Evolutionary conservation across 2,329 filamentous ascomycete species (phyloP), one percentile per base, ranked within the genome.

Genomic region (Davidsoniella virescens): DNA sequence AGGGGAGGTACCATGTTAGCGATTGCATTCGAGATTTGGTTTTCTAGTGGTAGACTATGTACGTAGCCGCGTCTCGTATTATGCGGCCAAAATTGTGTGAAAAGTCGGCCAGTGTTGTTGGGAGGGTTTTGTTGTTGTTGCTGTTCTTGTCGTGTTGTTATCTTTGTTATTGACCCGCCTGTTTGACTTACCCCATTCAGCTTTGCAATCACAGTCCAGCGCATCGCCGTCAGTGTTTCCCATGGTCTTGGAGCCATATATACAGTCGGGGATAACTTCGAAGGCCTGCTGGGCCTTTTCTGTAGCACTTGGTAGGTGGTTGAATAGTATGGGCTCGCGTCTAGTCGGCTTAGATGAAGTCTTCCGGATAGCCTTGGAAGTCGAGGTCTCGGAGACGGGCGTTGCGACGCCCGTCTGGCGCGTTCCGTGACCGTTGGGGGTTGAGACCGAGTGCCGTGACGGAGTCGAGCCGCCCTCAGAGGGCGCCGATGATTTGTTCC

Each of bases 141-240:
- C 10, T 29, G 26, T 29, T 29, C 8, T 29, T 29, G 6, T 29
- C 20, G 20, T 29, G 26, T 8, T 10, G 26, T 29, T 29, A 7
- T 29, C 10, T 29, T 29, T 33, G 29, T 44, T 33, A 45, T 44
- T 46, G 17, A 9, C 17, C 42, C 42, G 26, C 10, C 26, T 29
- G 53, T 52, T 47, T 47, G 51, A 73, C 88, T 72, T 81, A 95
- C 90, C 82, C 84, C 85, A 95, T 68, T 95, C 87, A 67, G 94
- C 86, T 57, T 76, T 72, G 66, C 92, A 98, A 63, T 98, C 92
- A 67, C 92, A 98, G 65, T 95, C 92, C 64, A 96, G 73, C 54
- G 85, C 70, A 65, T 83, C 90, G 67, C 88, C 84, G 60, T 95
- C 90, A 23, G 92, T 93, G 56, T 82, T 83, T 48, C 92, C 92